A percentile compares a stretch with the other conserved stretches of the same genome.
Evolutionary conservation across 2,329 filamentous ascomycete species (phyloP).

Genomic region (Penicillium sp.): DNA sequence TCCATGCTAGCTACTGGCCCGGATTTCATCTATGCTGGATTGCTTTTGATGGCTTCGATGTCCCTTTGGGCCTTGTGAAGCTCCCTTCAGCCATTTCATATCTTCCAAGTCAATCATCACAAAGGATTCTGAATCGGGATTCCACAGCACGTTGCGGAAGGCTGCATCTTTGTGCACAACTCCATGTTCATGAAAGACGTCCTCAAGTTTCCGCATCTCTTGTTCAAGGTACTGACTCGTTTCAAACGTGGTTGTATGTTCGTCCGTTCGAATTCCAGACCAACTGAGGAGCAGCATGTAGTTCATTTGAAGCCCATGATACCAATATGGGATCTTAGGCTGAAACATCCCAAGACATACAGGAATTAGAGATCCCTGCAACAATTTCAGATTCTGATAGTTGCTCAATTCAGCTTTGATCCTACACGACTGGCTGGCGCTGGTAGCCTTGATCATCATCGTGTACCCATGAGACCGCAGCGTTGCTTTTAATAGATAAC

Average conservation of each 20-base stretch:
- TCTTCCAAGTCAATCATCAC: slow-evolving; percentile 30
- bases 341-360: slow-evolving; percentile 26
- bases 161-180: slow-evolving; percentile 20
- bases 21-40: background rate
- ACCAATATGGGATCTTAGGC: slow-evolving; percentile 24
- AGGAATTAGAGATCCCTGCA: slow-evolving; percentile 28
- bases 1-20: background rate
- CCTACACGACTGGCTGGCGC: slow-evolving; percentile 14
- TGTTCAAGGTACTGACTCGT: background rate
- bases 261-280: slow-evolving; percentile 15
- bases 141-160: slow-evolving; percentile 28
- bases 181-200: slow-evolving; percentile 14
- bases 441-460: slow-evolving; percentile 29
- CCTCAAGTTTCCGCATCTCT: slow-evolving; percentile 14
- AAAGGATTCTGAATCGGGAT: slow-evolving; percentile 13
- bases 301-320: slow-evolving; percentile 23
- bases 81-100: slow-evolving; percentile 17
- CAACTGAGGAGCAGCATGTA: slow-evolving; percentile 22
- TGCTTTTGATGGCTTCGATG: no score
- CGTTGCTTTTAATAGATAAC: slow-evolving; percentile 29
- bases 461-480: slow-evolving; percentile 29
- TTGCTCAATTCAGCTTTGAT: slow-evolving; percentile 24
- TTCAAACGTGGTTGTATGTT: background rate
- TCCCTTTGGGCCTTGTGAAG: background rate
- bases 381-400: slow-evolving; percentile 20